These are phyloP conservation scores for Pseudogymnoascus sp. DNA, from an alignment of 2,329 filamentous ascomycete genomes.

Conservation along the genomic window DNA sequence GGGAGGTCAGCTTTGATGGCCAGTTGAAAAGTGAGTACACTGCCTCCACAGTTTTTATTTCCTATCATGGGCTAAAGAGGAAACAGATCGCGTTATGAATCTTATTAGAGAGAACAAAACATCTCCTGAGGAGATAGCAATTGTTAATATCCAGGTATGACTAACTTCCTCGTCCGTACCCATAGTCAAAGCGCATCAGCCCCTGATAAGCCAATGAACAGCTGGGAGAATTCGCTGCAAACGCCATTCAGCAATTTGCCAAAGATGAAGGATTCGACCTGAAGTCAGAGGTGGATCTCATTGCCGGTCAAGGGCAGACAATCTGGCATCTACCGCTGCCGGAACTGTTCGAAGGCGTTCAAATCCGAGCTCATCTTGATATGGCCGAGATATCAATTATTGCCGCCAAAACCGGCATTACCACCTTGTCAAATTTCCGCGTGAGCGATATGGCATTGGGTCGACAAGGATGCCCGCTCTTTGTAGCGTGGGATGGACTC, in stretches of 20 bases:
- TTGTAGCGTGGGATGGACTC: slow-evolving; percentile 21
- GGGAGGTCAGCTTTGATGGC: slow-evolving; percentile 19
- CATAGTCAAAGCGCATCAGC: too few relatives aligned
- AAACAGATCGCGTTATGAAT: slow-evolving; percentile 18
- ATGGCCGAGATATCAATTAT: slow-evolving; percentile 18
- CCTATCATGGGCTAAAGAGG: too few relatives aligned
- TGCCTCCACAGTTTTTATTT: background rate
- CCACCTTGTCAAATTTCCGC: slow-evolving; percentile 21
- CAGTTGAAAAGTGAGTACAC: slow-evolving; percentile 14
- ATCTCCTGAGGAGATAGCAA: slow-evolving; percentile 22
- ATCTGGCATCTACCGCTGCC: slow-evolving; percentile 23
- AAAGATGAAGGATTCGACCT: slow-evolving; percentile 17
- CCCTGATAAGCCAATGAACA: background rate
- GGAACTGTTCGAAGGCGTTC: slow-evolving; percentile 19
- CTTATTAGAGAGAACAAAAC: slow-evolving; percentile 20
- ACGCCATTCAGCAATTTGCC: slow-evolving; percentile 19
- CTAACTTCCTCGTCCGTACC: background rate
- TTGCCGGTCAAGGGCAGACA: slow-evolving; percentile 24
- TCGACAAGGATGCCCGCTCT: slow-evolving; percentile 22
- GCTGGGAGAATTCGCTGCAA: slow-evolving; percentile 19
- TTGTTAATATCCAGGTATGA: slow-evolving; percentile 21
- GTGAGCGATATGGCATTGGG: slow-evolving; percentile 22
- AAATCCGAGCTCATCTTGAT: slow-evolving; percentile 20
- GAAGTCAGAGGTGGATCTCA: slow-evolving; percentile 20
- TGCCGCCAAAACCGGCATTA: slow-evolving; percentile 22